Evolutionary conservation across 768 basidiomycete genomes (phyloP), one percentile per base, ranked within the genome.

Genomic region (Gyrodon lividus): DNA sequence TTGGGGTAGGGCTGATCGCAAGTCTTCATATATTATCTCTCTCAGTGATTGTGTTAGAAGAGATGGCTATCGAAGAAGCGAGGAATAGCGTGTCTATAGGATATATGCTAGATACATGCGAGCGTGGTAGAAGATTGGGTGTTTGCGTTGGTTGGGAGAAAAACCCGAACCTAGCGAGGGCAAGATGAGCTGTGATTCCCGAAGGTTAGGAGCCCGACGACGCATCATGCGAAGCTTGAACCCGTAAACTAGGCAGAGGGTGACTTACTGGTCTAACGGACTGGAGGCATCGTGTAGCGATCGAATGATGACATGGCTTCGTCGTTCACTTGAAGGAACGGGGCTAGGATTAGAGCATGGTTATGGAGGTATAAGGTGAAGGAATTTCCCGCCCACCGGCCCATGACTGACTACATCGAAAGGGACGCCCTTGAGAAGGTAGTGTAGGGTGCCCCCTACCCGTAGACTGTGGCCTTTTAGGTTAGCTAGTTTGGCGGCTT

Each of bases 321-420:
- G 5, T 10, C 3, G 10, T 38, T 33, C 2, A 34, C 56, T 26
- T 69, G 65, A 34, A 71, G 48, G 48, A 67, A 68, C 0, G 64
- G 67, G 1, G 65, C 68, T 33, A 70, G 48, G 39, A 70, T 59
- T 23, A 56, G 41, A 0, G 59, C 60, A 42, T 71, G 68, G 16
- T 67, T 43, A 0, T 61, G 55, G 2, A 71, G 60, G 49, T 71
- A 71, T 0, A 55, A 4, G 1, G 50, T 22, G 48, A 70, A 75
- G 0, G 67, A 59, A 5, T 74, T 65, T 24, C 71, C 67, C 0
- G 56, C 47, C 74, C 74, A 76, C 0, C 68, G 24, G 0, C 74
- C 70, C 24, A 62, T 74, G 74, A 26, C 24, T 26, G 24, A 26
- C 24, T 26, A 26, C n/a, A n/a, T n/a, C n/a, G n/a, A n/a, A n/a